Conservation (phyloP, 192 early-diverging fungal genomes). For the Kickxella alabastrina region DNA sequence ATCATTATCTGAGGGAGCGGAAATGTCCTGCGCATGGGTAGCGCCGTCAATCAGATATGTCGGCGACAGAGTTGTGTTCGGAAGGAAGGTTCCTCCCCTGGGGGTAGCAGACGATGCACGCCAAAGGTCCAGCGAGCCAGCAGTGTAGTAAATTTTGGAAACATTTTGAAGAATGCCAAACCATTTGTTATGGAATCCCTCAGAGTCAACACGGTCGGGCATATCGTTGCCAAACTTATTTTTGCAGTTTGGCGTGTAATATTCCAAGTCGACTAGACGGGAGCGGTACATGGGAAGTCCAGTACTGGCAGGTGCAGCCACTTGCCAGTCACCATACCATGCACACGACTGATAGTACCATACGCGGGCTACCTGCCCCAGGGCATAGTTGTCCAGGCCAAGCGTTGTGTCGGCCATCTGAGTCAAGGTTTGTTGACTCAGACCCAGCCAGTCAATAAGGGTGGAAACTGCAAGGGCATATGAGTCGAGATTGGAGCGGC, state of each 20-base stretch:
- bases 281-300: conserved; percentile 31
- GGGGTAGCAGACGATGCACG: conserved; percentile 15
- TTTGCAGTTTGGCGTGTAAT: conserved; percentile 34
- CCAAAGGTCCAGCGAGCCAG: conserved; percentile 23
- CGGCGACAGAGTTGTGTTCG: conserved; percentile 18
- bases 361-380: conserved; percentile 29
- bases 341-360: conserved; percentile 62
- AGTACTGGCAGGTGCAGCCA: conserved; percentile 17
- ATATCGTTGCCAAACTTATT: conserved; percentile 37
- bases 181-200: conserved; percentile 28
- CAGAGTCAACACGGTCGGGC: conserved; percentile 13
- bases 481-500: conserved; percentile 12
- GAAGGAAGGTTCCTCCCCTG: conserved; percentile 13
- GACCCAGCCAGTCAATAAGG: conserved; percentile 7
- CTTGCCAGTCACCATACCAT: conserved; percentile 61
- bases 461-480: conserved; percentile 18
- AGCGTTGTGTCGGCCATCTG: conserved; percentile 30
- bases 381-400: conserved; percentile 27
- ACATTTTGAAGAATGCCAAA: conserved; percentile 13
- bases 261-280: conserved; percentile 24
- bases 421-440: conserved; percentile 7
- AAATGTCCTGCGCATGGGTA: conserved; percentile 21
- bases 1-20: conserved; percentile 1
- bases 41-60: conserved; percentile 24
- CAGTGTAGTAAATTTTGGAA: conserved; percentile 32